Percentiles rank a stretch among this genome's conserved stretches.
Evolutionary conservation across 176 grass and related monocot species (phyloP).

Genomic region (Carex scoparia): DNA sequence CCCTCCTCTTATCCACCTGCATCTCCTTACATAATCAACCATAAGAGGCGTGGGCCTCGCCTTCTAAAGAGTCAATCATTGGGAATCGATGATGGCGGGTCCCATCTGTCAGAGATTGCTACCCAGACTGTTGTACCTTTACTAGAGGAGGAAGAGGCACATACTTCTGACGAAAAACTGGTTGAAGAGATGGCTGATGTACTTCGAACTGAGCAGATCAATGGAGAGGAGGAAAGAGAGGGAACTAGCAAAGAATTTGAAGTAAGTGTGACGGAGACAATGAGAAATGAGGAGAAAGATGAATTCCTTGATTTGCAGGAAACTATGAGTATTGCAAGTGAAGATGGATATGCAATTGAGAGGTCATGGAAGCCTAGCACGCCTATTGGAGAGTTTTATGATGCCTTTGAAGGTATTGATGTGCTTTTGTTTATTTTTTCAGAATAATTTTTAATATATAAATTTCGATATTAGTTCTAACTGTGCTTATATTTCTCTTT

Average conservation of each 20-base stretch:
- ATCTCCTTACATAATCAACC: conserved; percentile 38
- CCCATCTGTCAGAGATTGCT: background rate
- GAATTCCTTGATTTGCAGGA: conserved; percentile 30
- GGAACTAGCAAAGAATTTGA: background rate
- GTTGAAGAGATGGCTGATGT: conserved; percentile 3
- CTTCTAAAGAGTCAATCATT: conserved; percentile 31
- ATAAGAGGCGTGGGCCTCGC: conserved; percentile 40
- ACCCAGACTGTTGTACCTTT: background rate
- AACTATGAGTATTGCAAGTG: conserved; percentile 23
- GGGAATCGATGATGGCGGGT: background rate
- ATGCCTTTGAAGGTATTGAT: conserved; percentile 42
- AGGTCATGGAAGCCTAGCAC: conserved; percentile 24
- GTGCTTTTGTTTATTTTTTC: background rate
- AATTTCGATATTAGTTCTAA: background rate
- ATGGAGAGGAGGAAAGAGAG: background rate
- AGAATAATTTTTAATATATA: background rate
- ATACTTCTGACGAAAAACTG: background rate
- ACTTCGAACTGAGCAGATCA: background rate
- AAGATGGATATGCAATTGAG: conserved; percentile 6
- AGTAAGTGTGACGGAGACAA: background rate
- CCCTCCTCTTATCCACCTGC: conserved; percentile 37
- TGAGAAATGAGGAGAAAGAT: conserved; percentile 13
- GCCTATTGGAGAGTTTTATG: conserved; percentile 37
- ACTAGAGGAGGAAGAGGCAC: conserved; percentile 4
- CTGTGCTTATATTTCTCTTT: background rate